Evolutionary conservation across 2,329 filamentous ascomycete species (phyloP).

Genomic region (Hysterium pulicare): DNA sequence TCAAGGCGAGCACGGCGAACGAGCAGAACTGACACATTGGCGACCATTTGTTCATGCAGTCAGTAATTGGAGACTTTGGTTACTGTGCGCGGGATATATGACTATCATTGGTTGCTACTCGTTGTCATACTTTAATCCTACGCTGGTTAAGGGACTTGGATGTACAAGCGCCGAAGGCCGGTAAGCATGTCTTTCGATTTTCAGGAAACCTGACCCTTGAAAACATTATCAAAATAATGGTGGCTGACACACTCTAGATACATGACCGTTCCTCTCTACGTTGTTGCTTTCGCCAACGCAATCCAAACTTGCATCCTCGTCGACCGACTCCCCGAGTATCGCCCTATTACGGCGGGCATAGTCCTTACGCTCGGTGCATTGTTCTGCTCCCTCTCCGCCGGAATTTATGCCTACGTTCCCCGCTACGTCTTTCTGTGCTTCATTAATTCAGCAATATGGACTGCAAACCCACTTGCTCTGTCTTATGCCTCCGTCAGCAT

Average conservation of each 20-base stretch:
- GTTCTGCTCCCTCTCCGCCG: constrained; percentile 21
- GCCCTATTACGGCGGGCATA: constrained; percentile 14
- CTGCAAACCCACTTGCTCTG: constrained; percentile 20
- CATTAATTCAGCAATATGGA: constrained; percentile 24
- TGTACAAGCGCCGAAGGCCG: constrained; percentile 18
- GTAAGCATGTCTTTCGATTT: constrained; percentile 11
- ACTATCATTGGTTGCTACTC: constrained; percentile 26
- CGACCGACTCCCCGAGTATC: constrained; percentile 13
- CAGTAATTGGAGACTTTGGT: constrained; percentile 21
- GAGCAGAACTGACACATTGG: constrained; percentile 17
- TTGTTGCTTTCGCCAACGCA: constrained; percentile 19
- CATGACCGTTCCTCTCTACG: constrained; percentile 23
- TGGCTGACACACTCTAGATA: constrained; percentile 9
- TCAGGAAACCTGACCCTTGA: no score
- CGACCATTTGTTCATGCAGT: constrained; percentile 19
- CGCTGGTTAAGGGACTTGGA: constrained; percentile 18
- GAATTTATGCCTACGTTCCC: constrained; percentile 22
- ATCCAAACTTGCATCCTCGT: constrained; percentile 21
- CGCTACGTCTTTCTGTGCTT: constrained; percentile 24
- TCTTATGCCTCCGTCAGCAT: constrained; percentile 19
- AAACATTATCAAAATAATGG: no score
- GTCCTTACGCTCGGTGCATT: constrained; percentile 15
- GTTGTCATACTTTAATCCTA: constrained; percentile 22
- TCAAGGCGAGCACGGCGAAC: constrained; percentile 15
- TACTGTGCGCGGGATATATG: constrained; percentile 22